A percentile compares a stretch with the other conserved stretches of the same genome.
Evolutionary conservation across 2,329 filamentous ascomycete genomes (phyloP).

Genomic region (Aureobasidium sp.): DNA sequence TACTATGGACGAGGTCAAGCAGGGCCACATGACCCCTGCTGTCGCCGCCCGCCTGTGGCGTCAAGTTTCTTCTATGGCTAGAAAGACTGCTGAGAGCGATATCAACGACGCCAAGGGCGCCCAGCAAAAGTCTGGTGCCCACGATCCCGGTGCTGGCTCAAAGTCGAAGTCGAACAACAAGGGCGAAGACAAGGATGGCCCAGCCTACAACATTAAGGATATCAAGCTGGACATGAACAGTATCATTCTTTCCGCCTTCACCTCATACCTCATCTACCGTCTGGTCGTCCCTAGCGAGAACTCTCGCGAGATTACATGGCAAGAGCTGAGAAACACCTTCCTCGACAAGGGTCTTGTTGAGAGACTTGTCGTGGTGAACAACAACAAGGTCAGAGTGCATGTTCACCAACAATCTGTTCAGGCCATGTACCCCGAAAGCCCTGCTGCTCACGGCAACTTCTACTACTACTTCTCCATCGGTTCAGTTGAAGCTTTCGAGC

Average conservation of each 20-base stretch:
- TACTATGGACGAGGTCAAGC: slow-evolving; percentile 49
- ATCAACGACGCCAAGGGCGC: slow-evolving; percentile 21
- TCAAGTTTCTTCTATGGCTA: slow-evolving; percentile 48
- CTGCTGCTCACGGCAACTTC: slow-evolving; percentile 59
- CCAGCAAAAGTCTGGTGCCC: slow-evolving; percentile 36
- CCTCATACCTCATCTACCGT: slow-evolving; percentile 55
- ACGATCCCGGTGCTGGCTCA: slow-evolving; percentile 32
- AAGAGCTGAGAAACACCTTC: slow-evolving; percentile 90
- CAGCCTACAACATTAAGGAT: slow-evolving; percentile 26
- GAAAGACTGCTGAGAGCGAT: slow-evolving; percentile 38
- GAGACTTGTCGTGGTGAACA: slow-evolving; percentile 75
- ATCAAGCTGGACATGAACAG: slow-evolving; percentile 49
- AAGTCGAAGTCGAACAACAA: slow-evolving; percentile 30
- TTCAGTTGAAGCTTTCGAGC: slow-evolving; percentile 87
- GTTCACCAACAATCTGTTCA: slow-evolving; percentile 67
- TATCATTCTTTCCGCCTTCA: slow-evolving; percentile 49
- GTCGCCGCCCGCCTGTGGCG: slow-evolving; percentile 55
- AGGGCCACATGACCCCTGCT: slow-evolving; percentile 47
- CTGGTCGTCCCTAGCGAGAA: slow-evolving; percentile 59
- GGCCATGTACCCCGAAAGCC: slow-evolving; percentile 67
- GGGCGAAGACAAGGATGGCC: slow-evolving; percentile 23
- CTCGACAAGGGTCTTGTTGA: slow-evolving; percentile 93
- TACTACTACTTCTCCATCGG: slow-evolving; percentile 94
- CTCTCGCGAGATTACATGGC: slow-evolving; percentile 85
- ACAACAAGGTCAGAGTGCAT: slow-evolving; percentile 69